Base-by-base conservation (phyloP, 768 basidiomycete genomes). In the Pulveroboletus sp. region DNA sequence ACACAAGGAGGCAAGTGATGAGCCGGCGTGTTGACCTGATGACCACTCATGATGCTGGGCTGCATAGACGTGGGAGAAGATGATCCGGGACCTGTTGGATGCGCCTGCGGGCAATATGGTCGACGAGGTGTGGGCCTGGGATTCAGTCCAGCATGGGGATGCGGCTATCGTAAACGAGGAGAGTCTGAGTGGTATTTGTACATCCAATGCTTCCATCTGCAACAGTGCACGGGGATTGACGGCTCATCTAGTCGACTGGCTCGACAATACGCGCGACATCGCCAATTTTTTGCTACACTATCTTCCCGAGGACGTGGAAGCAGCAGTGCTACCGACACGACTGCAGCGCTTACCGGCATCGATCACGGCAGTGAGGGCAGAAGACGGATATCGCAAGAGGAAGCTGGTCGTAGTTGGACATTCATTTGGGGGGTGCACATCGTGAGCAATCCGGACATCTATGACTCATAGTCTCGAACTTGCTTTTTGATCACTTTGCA, bases 131-230 rank as follows among this genome's bases (percentile, higher is more conserved):
- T 94, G 91, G 91, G 61, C 79, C 0, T 85, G 89, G 76, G 93
- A 96, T 56, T 79, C 88, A 6, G 76, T 84, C 4, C 84, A 91
- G 51, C 90, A 94, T 53, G 93, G 91, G 1, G 93, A 94, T 52
- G 76, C 90, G n/a, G 84, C 77, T 0, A 64, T 89, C 11, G 46
- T 94, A 32, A 97, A 96, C 53, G 72, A 62, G 1, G 66, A 69
- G 1, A 70, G 69, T 15, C 71, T 86, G 1, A 79, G 81, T 32
- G 74, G 74, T 1, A 71, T 86, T 32, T 84, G 87, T 84, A 64
- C 57, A 82, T 71, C 37, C 9, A 37, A 32, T 26, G 9, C n/a
- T 27, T n/a, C 17, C 8, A 7, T 37, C 27, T 31, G 8, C n/a
- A 8, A 2, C n/a, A 8, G 10, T 8, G 3, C 15, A 28, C 13